A percentile compares a stretch with the other conserved stretches of the same genome.
These are phyloP conservation scores for Leishmania lainsoni DNA, from an alignment of 208 protist species.

Conservation along the genomic window DNA sequence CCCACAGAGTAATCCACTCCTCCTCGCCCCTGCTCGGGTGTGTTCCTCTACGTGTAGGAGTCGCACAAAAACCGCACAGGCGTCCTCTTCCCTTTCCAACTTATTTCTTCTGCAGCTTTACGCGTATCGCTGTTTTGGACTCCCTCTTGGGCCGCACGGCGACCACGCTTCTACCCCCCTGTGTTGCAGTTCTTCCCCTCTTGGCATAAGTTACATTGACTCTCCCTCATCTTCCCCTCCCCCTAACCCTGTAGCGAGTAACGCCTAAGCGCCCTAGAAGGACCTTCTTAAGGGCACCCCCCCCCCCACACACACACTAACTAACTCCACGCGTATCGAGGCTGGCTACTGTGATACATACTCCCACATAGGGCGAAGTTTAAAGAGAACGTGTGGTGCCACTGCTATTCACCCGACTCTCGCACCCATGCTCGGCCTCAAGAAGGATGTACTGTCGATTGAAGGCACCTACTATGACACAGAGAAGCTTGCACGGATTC, in stretches of 20 bases:
- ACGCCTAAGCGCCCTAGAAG: neutral
- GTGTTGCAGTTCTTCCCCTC: neutral
- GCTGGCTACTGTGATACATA: neutral
- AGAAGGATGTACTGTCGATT: conserved; percentile 66
- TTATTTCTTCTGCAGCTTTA: too few species aligned
- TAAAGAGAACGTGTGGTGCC: neutral
- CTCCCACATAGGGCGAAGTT: neutral
- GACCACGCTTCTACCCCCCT: neutral
- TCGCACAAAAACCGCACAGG: neutral
- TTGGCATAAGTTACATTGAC: neutral
- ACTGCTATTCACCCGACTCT: too few species aligned
- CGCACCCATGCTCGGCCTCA: conserved; percentile 10
- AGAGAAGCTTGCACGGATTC: conserved; percentile 52
- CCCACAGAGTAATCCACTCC: too few species aligned
- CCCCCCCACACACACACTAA: neutral
- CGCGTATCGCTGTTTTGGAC: neutral
- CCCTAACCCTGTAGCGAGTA: neutral
- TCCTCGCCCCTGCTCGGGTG: neutral
- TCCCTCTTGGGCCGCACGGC: neutral
- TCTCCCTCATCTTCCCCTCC: neutral
- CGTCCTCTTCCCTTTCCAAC: too few species aligned
- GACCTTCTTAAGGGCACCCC: neutral
- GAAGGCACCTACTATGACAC: conserved; percentile 86
- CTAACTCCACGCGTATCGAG: neutral
- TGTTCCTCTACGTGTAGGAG: neutral